Evolutionary conservation across 768 basidiomycete genomes (phyloP).

Genomic region (Favolaschia claudopus): DNA sequence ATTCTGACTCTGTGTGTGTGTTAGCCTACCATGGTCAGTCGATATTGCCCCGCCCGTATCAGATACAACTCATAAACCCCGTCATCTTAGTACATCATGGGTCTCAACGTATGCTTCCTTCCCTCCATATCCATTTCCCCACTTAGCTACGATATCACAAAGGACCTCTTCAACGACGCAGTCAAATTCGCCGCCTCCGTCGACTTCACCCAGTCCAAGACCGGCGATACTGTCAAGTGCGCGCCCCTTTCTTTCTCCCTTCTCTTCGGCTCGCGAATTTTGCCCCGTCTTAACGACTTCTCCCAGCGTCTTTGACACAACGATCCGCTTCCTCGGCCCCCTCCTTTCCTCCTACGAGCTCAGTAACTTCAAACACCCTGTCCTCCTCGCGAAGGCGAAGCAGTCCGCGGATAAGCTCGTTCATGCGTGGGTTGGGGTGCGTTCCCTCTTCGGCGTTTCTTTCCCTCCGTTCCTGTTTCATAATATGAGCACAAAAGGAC

Average conservation of each 20-base stretch:
- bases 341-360: constrained; percentile 59
- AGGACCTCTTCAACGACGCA: constrained; percentile 53
- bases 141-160: background rate
- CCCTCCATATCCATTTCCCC: background rate
- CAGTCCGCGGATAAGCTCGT: constrained; percentile 53
- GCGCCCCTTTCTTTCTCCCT: background rate
- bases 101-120: constrained; percentile 32
- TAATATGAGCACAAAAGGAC: constrained; percentile 35
- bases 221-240: constrained; percentile 48
- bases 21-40: constrained; percentile 53
- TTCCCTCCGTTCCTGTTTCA: constrained; percentile 27
- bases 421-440: constrained; percentile 47
- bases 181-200: constrained; percentile 47
- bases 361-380: constrained; percentile 47
- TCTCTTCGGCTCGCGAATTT: background rate
- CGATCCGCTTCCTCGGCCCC: constrained; percentile 60
- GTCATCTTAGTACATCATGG: constrained; percentile 50
- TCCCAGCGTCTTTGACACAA: constrained; percentile 58
- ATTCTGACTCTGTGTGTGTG: constrained; percentile 31
- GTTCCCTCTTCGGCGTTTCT: constrained; percentile 19
- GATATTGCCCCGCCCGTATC: background rate
- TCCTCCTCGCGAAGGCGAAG: constrained; percentile 54
- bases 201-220: constrained; percentile 51
- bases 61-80: background rate
- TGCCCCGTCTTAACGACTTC: background rate